Evolutionary conservation across 768 basidiomycete genomes (phyloP).

Genomic region (Cubamyces lactineus): DNA sequence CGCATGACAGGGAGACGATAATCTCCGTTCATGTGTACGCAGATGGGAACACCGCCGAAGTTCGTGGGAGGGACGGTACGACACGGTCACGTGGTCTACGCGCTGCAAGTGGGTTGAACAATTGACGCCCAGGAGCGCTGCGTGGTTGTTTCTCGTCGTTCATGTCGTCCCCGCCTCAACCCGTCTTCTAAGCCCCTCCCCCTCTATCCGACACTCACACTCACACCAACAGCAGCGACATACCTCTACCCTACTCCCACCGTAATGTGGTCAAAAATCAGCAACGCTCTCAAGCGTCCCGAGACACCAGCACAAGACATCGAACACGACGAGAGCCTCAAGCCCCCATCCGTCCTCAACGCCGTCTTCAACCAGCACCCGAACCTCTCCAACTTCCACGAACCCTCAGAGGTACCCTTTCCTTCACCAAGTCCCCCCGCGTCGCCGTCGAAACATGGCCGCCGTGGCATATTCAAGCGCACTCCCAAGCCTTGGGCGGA

Average conservation of each 20-base stretch:
- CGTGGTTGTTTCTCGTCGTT: conserved; percentile 15
- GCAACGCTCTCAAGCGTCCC: conserved; percentile 54
- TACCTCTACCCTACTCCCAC: neutral
- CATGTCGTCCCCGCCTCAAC: conserved; percentile 13
- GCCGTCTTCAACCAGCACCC: conserved; percentile 64
- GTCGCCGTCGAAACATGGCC: conserved; percentile 53
- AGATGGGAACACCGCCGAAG: neutral
- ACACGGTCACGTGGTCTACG: conserved; percentile 23
- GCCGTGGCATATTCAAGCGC: conserved; percentile 58
- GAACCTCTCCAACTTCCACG: conserved; percentile 61
- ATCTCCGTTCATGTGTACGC: neutral
- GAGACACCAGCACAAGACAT: conserved; percentile 28
- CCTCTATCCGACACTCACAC: neutral
- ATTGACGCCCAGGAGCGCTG: conserved; percentile 14
- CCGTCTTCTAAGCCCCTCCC: neutral
- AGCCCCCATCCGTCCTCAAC: conserved; percentile 42
- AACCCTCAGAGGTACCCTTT: conserved; percentile 35
- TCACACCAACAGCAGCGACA: conserved; percentile 12
- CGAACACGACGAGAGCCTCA: conserved; percentile 23
- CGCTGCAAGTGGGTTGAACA: conserved; percentile 13
- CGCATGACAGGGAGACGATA: neutral
- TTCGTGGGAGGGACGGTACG: neutral
- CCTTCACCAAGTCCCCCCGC: conserved; percentile 45
- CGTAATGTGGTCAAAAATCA: conserved; percentile 66
- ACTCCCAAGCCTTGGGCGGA: conserved; percentile 48